Base-by-base conservation (phyloP, 106 monocot species). In the Platanthera guangdongensis region DNA sequence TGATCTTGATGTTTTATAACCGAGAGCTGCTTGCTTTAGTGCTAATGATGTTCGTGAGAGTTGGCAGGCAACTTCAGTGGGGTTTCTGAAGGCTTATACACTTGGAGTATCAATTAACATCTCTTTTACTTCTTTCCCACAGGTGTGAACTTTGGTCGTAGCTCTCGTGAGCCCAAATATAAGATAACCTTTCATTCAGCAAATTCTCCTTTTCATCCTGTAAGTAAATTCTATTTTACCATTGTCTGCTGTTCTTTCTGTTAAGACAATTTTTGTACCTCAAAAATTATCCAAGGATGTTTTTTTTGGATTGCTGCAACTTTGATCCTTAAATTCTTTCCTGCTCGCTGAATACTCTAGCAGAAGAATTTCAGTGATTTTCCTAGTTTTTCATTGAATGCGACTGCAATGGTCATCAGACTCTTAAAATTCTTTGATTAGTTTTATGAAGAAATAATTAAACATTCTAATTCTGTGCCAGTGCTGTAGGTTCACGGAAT, bases 131-230 rank as follows among this genome's bases (percentile, higher is more conserved):
- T 50, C 49, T 72, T 72, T n/a, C 12, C 49, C 49, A 48, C 72
- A 85, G 90, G 87, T 80, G 57, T 80, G 21, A 45, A 77, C 48
- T 87, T 90, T 81, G 87, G 82, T 45, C 75, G 80, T 53, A 90
- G 82, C 48, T 82, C 84, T 57, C 84, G 87, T 69, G 86, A 90
- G 64, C 86, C 87, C 15, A 90, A 87, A 51, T 90, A 80, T 63
- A 80, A 75, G 55, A 80, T 90, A 25, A 82, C 80, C 49, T 87
- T 87, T 74, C 90, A 90, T 78, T 49, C 84, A 8, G 47, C 50
- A 63, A 74, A 78, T 18, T 87, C 82, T 18, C 84, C 84, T 15
- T 90, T 87, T 80, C 78, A 81, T 78, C 80, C 84, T 19, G 87
- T 90, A 69, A 87, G 84, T 81, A 47, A 16, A 53, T 47, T 14